Base-by-base conservation (phyloP, 225 moss, liverwort and hornwort genomes). In the Pseudisothecium myosuroides region DNA sequence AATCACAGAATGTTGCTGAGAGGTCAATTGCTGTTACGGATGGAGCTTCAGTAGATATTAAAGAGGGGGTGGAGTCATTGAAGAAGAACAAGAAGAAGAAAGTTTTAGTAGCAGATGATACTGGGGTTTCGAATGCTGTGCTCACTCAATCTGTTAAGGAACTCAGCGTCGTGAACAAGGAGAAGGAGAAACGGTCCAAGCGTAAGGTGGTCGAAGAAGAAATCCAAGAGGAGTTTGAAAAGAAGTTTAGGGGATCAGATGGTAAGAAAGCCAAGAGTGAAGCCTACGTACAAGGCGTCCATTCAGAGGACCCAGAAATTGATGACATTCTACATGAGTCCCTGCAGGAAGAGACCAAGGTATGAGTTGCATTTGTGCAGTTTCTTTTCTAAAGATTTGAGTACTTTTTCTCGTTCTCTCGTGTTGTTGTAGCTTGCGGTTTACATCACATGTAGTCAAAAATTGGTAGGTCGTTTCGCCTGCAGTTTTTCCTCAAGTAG, bases 211-310 rank as follows among this genome's bases (percentile, higher is more conserved):
- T 91, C 47, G 92, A 84, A 60, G 92, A 85, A 80, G 95, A 94
- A 82, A 83, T 95, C 65, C 95, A 92, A 85, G 94, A 94, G 80
- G 87, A 92, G 65, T 96, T 95, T 84, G 96, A 96, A 88, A 95
- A 93, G 80, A 95, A 89, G 90, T 88, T 94, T 67, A 94, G 93
- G 49, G 92, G 88, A 63, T 84, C 87, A 45, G 92, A 88, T 73
- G 93, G 87, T 43, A 92, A 87, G 91, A 94, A 95, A 88, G 91
- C 85, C 34, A 93, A 67, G 64, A 85, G 86, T 85, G 90, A 86
- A 81, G 86, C 86, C 58, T 62, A 72, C 36, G 73, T 58, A 64
- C 90, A 61, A 84, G 76, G 65, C 81, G 59, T 73, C 23, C 80
- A 83, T 89, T 90, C 89, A 21, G 93, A 94, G 91, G 93, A 93